Percentiles rank a stretch among this genome's conserved stretches.
These are phyloP conservation scores for Bonia amplexicaulis DNA, from an alignment of 176 grass and related monocot species.

Conservation along the genomic window DNA sequence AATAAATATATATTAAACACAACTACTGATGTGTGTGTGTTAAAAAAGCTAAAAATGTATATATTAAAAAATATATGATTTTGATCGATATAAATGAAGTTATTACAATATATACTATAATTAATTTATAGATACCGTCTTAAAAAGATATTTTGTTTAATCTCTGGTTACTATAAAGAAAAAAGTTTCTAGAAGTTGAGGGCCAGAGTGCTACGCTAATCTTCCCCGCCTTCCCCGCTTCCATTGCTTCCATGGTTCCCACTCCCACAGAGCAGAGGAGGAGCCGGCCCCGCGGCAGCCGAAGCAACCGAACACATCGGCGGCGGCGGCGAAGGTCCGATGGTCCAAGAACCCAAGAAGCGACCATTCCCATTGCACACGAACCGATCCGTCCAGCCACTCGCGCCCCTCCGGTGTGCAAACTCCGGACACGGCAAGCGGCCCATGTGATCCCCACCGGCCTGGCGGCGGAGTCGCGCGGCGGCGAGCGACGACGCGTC, in stretches of 20 bases:
- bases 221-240: not conserved
- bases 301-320: not conserved
- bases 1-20: too few species aligned
- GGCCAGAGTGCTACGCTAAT: too few species aligned
- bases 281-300: not conserved
- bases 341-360: slow-evolving; percentile 1
- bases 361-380: not conserved
- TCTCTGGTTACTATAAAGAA: too few species aligned
- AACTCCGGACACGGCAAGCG: not conserved
- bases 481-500: not conserved
- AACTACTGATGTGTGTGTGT: too few species aligned
- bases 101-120: too few species aligned
- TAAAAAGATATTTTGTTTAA: too few species aligned
- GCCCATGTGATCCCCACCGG: not conserved
- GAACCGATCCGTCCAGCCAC: not conserved
- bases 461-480: not conserved
- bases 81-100: too few species aligned
- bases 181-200: too few species aligned
- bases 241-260: not conserved
- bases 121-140: too few species aligned
- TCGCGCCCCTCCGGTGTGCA: not conserved
- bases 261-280: not conserved
- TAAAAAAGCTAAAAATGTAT: too few species aligned
- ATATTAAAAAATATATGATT: too few species aligned
- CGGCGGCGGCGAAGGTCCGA: not conserved